phyloP scores from a whole-genome alignment of 2,329 filamentous ascomycete species.

The Zasmidium citrigriseum region DNA sequence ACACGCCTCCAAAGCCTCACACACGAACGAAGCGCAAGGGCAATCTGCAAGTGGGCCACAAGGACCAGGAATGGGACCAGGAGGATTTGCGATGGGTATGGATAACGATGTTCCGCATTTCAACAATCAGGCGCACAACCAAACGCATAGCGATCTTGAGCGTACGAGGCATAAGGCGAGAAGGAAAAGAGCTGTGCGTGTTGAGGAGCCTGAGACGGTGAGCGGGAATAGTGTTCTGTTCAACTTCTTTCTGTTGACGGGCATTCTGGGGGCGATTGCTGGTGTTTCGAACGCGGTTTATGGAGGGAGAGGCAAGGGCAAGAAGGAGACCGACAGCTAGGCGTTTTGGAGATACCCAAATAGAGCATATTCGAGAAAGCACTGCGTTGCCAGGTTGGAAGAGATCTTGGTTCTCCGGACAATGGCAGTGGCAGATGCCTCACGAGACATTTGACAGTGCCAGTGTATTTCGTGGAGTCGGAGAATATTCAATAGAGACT shows the following conservation, averaged over 20 bases:
- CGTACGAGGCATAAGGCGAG: slow-evolving; percentile 25
- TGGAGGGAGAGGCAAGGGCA: neutral
- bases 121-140: slow-evolving; percentile 69
- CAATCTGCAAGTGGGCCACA: slow-evolving; percentile 18
- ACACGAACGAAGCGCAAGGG: slow-evolving; percentile 28
- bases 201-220: slow-evolving; percentile 20
- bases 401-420: too few relatives aligned
- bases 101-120: slow-evolving; percentile 72
- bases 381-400: too few relatives aligned
- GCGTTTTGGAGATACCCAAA: neutral
- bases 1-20: slow-evolving; percentile 37
- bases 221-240: slow-evolving; percentile 29
- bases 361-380: neutral
- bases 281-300: slow-evolving; percentile 7
- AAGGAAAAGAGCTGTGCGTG: slow-evolving; percentile 18
- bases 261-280: slow-evolving; percentile 30
- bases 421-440: too few relatives aligned
- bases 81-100: slow-evolving; percentile 61
- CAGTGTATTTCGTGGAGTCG: too few relatives aligned
- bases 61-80: slow-evolving; percentile 32
- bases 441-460: too few relatives aligned
- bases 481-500: too few relatives aligned
- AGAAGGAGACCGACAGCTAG: neutral
- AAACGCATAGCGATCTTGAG: slow-evolving; percentile 66
- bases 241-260: slow-evolving; percentile 36